These are phyloP conservation scores for Sporothrix phasma DNA, from an alignment of 2,329 filamentous ascomycete genomes.

Conservation along the genomic window DNA sequence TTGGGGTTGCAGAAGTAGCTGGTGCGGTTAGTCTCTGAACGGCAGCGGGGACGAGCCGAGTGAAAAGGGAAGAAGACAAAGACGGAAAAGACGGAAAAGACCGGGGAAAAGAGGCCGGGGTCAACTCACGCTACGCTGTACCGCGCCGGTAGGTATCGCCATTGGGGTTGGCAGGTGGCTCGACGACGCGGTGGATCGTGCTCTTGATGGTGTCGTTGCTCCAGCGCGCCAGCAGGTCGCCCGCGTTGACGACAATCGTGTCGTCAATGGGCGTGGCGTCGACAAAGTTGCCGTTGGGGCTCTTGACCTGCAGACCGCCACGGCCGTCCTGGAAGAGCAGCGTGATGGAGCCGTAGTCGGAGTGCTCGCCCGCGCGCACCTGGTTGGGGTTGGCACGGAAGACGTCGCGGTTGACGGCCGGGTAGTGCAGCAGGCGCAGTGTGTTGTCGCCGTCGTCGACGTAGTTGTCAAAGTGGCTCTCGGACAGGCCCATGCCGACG, in stretches of 20 bases:
- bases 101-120: neutral
- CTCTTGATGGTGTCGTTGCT: conserved; percentile 86
- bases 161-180: conserved; percentile 51
- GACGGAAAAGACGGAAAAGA: neutral
- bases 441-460: conserved; percentile 62
- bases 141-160: conserved; percentile 54
- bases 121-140: conserved; percentile 70
- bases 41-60: neutral
- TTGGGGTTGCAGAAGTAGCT: conserved; percentile 87
- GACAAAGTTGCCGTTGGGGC: conserved; percentile 67
- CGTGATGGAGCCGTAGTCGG: conserved; percentile 53
- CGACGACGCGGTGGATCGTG: conserved; percentile 81
- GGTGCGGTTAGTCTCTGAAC: neutral
- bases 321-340: conserved; percentile 51
- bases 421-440: conserved; percentile 68
- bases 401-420: conserved; percentile 52
- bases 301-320: conserved; percentile 50
- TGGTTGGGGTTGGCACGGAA: conserved; percentile 59
- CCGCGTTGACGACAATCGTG: conserved; percentile 81
- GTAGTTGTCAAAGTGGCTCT: conserved; percentile 65
- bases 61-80: neutral
- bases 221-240: conserved; percentile 78
- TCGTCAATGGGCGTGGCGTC: conserved; percentile 73
- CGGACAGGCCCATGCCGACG: conserved; percentile 63
- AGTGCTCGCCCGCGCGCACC: conserved; percentile 70